Evolutionary conservation across 768 basidiomycete genomes (phyloP), one percentile per base, ranked within the genome.

Genomic region (Termitomyces sp.): DNA sequence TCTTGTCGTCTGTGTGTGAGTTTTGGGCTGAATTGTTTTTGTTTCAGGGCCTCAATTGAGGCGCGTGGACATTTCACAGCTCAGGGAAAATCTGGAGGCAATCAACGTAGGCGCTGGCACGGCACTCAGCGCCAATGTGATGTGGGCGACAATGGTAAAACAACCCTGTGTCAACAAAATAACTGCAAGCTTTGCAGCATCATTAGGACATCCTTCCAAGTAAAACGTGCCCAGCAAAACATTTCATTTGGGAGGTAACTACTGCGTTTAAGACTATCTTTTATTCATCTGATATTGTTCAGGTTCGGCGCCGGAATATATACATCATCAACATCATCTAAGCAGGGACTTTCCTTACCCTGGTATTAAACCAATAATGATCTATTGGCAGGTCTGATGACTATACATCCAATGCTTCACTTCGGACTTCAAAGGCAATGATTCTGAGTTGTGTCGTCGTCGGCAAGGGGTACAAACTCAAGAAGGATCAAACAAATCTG

Each of bases 261-360:
- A 29, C 10, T 6, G 22, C 18, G 3, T 5, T n/a, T n/a, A n/a
- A n/a, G n/a, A n/a, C n/a, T n/a, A n/a, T 5, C 7, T 46, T 32
- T 20, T 46, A 72, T 58, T 44, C 12, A 39, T 7, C 10, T 18
- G n/a, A 32, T 45, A 7, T 32, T 33, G 11, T 59, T 13, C 18
- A 86, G 85, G 54, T 87, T 88, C 49, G 86, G 86, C 31, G 79
- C 79, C 38, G 86, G 86, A 25, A 84, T 88, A 33, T 88, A 88
- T 64, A 87, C 86, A 1, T 86, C 85, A 6, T 84, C 84, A n/a
- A 88, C 86, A 1, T 87, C 86, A n/a, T 88, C 86, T 4, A 88
- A 88, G 78, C 82, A 54, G 53, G 78, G 58, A 2, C 5, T 16
- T 33, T 47, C 16, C 25, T 36, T 35, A 33, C 16, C 48, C 16